These are phyloP conservation scores for Cicer bijugum DNA, from an alignment of 306 rosid species.

Conservation along the genomic window DNA sequence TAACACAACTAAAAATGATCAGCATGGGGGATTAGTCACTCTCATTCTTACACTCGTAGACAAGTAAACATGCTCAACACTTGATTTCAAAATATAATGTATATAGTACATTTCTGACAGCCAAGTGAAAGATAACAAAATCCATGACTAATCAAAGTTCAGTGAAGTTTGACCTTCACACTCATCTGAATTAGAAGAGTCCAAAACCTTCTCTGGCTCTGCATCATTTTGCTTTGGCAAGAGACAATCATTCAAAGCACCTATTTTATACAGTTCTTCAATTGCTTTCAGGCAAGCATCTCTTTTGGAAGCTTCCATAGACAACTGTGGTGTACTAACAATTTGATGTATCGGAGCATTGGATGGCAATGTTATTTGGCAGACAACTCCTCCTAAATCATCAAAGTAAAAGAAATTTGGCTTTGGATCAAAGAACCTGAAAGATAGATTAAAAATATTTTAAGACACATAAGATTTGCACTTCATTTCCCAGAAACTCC, in stretches of 20 bases:
- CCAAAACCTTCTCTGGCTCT: conserved; percentile 46
- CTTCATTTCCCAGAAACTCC: conserved; percentile 37
- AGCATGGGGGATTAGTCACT: conserved; percentile 1
- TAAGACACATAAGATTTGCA: conserved; percentile 29
- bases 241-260: conserved; percentile 77
- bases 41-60: conserved; percentile 20
- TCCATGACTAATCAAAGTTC: conserved; percentile 37
- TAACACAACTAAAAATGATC: neutral
- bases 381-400: conserved; percentile 74
- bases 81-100: conserved; percentile 30
- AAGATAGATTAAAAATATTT: conserved; percentile 43
- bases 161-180: conserved; percentile 60
- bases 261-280: conserved; percentile 79
- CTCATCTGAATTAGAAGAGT: conserved; percentile 64
- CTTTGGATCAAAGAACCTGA: conserved; percentile 84
- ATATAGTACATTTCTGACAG: conserved; percentile 34
- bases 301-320: conserved; percentile 75
- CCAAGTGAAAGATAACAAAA: conserved; percentile 38
- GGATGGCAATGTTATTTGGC: conserved; percentile 75
- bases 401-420: conserved; percentile 73
- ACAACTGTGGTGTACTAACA: conserved; percentile 61
- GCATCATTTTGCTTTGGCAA: conserved; percentile 66
- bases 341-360: conserved; percentile 77
- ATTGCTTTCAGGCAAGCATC: conserved; percentile 88
- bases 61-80: conserved; percentile 30